These are phyloP conservation scores for Tuber aestivum DNA, from an alignment of 495 filamentous ascomycete species.

Conservation along the genomic window DNA sequence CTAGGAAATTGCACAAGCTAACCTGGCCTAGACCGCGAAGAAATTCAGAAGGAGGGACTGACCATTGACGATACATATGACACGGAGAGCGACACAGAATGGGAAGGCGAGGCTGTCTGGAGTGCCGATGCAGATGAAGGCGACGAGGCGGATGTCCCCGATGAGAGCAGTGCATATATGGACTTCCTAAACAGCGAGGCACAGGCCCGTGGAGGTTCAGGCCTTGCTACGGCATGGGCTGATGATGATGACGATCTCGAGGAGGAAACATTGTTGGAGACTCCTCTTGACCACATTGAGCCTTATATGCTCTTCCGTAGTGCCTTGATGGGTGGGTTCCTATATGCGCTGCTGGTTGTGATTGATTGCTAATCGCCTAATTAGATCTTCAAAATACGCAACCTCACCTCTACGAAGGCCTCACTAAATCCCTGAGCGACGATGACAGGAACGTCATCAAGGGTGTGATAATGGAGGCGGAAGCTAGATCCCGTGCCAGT, in stretches of 20 bases:
- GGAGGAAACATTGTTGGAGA: conserved; percentile 85
- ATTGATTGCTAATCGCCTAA: conserved; percentile 32
- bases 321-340: conserved; percentile 68
- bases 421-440: conserved; percentile 69
- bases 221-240: conserved; percentile 20
- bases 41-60: conserved; percentile 86
- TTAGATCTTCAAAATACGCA: conserved; percentile 83
- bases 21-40: conserved; percentile 63
- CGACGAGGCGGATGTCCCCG: conserved; percentile 54
- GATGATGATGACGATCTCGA: conserved; percentile 85
- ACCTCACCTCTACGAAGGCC: conserved; percentile 73
- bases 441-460: conserved; percentile 80
- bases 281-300: conserved; percentile 88
- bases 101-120: conserved; percentile 65
- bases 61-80: conserved; percentile 58
- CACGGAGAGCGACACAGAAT: conserved; percentile 71
- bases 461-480: conserved; percentile 52
- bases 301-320: conserved; percentile 82
- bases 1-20: neutral
- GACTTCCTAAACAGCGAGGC: conserved; percentile 93
- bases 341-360: neutral
- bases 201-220: conserved; percentile 34
- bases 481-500: conserved; percentile 39
- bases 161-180: conserved; percentile 89
- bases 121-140: conserved; percentile 58